A percentile compares a stretch with the other conserved stretches of the same genome.
phyloP scores from a whole-genome alignment of 2,329 filamentous ascomycete genomes.

The Talaromyces sp. region DNA sequence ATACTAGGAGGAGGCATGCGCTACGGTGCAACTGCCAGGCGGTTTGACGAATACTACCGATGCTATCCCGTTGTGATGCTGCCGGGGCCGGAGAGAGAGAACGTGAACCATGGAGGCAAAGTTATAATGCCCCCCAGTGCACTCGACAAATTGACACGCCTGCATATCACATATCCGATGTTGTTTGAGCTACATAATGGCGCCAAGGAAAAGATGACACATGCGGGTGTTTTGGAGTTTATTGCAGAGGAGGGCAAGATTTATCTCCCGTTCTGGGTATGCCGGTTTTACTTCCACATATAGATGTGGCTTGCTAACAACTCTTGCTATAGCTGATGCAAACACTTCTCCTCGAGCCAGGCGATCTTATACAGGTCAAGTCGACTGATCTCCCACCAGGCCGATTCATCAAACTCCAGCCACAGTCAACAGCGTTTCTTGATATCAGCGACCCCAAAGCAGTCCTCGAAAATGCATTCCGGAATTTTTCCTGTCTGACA shows the following conservation, averaged over 20 bases:
- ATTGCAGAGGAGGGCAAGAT: constrained; percentile 95
- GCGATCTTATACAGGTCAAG: constrained; percentile 91
- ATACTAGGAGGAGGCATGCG: constrained; percentile 51
- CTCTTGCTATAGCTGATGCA: constrained; percentile 70
- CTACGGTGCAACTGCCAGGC: constrained; percentile 52
- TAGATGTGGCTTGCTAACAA: constrained; percentile 15
- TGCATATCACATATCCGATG: constrained; percentile 96
- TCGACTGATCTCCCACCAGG: constrained; percentile 88
- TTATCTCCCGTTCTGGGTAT: constrained; percentile 90
- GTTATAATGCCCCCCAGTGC: constrained; percentile 95
- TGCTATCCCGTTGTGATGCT: constrained; percentile 96
- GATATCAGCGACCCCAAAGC: constrained; percentile 97
- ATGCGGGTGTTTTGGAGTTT: constrained; percentile 94
- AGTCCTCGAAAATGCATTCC: constrained; percentile 91
- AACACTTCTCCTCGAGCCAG: constrained; percentile 79
- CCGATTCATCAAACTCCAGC: constrained; percentile 91
- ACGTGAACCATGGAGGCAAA: constrained; percentile 94
- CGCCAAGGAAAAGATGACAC: constrained; percentile 69
- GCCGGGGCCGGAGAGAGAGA: constrained; percentile 77
- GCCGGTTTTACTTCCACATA: constrained; percentile 17
- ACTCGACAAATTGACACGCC: constrained; percentile 88
- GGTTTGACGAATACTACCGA: constrained; percentile 97
- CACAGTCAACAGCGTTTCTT: constrained; percentile 86
- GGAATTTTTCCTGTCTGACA: constrained; percentile 89
- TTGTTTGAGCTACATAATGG: constrained; percentile 95